Percentiles rank a stretch among this genome's conserved stretches.
phyloP scores from a whole-genome alignment of 345 rosid genomes.

The Noccaea caerulescens region DNA sequence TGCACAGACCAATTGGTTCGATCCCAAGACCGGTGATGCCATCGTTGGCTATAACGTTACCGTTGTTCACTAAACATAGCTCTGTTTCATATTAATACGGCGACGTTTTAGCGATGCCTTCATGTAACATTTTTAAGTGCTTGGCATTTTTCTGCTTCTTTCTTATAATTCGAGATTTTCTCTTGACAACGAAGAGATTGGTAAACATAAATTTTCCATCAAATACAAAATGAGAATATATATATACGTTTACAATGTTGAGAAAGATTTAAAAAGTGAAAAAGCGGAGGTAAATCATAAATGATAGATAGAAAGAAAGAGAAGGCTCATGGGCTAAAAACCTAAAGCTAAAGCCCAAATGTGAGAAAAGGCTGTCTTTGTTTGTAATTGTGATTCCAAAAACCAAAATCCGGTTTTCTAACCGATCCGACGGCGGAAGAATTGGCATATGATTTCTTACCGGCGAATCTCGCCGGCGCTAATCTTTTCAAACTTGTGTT shows the following conservation, averaged over 20 bases:
- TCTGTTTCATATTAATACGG: background rate
- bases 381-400: background rate
- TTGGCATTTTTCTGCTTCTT: background rate
- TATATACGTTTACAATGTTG: too few species aligned
- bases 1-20: conserved; percentile 49
- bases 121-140: conserved; percentile 3
- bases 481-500: conserved; percentile 10
- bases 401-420: conserved; percentile 39
- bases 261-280: too few species aligned
- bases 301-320: too few species aligned
- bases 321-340: background rate
- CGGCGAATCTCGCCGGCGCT: conserved; percentile 45
- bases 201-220: background rate
- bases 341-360: conserved; percentile 33
- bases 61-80: conserved; percentile 46
- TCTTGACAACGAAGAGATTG: background rate
- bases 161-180: background rate
- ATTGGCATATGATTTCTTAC: conserved; percentile 39
- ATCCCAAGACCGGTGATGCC: conserved; percentile 55
- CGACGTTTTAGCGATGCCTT: background rate
- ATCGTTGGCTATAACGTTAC: conserved; percentile 70
- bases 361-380: background rate
- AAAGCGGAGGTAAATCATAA: too few species aligned
- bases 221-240: too few species aligned
- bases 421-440: conserved; percentile 32